Evolutionary conservation across 164 flowering plant species (phyloP), one percentile per base, ranked within the genome.

Genomic region (Platanus orientalis): DNA sequence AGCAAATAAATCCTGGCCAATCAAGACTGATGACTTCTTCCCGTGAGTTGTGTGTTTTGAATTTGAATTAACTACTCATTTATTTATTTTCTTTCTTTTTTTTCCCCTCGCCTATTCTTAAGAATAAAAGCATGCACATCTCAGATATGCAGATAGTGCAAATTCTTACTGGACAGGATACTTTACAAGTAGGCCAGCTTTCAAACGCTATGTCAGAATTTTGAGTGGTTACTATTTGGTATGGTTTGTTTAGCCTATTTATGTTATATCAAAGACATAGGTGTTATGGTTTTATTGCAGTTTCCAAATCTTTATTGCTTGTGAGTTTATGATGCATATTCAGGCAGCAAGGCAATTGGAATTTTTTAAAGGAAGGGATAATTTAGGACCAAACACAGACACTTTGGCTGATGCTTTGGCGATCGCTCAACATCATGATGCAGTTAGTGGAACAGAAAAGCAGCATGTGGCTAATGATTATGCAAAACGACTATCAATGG

Each of bases 111-210:
- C 32, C 24, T 34, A 6, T 50, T 30, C 65, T 57, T 61, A 64
- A 25, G 36, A 30, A 39, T 24, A 30, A 42, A 57, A 29, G n/a
- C 52, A 50, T 65, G 54, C 60, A 30, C 40, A 40, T 44, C 61
- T 51, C 81, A 94, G 99, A 27, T 94, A 94, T 82, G 97, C 96
- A 71, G 97, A 91, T 75, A 78, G 83, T 57, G 76, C 65, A 49
- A 82, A 94, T 88, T 90, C 84, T 53, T 94, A 91, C 75, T 94
- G 99, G 99, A 94, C 97, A 29, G 97, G 99, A 44, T 94, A 89
- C 64, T 94, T 88, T 72, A 82, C 92, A 4, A 94, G 99, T 59
- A 84, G 99, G 66, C 92, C 99, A 59, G 80, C 89, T 36, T 32
- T 89, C 26, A 94, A 94, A 71, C 80, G 87, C 61, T 91, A 86